Evolutionary conservation across 169 alveolate species (phyloP), one percentile per base, ranked within the genome.

Genomic region (Babesia sp.): DNA sequence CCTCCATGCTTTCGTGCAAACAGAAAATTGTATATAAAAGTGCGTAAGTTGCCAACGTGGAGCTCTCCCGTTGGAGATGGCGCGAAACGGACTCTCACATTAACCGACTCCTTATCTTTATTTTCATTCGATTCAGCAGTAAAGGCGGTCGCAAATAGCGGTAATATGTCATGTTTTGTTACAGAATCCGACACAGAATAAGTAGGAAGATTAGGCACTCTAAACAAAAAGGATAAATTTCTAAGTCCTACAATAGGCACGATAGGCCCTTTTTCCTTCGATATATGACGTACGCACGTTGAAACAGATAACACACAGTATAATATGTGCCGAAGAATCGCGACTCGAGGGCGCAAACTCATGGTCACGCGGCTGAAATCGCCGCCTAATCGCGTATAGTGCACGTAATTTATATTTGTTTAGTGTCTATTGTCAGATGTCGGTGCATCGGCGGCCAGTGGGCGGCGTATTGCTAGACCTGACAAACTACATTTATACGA

Each of bases 31-130:
- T 90, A 91, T 46, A 93, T 76, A 66, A 85, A 90, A n/a, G 93
- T 87, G 53, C 95, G 78, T 42, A 91, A 73, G 29, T 92, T 90
- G 39, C 95, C 95, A 11, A 89, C 87, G 73, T 91, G 95, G 41
- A 91, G 67, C 36, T 51, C 72, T 11, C 95, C 95, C 2, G 95
- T 89, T 26, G 95, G 95, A 24, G 92, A 71, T 9, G 89, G 89
- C 20, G 89, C 89, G 41, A 81, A 71, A 14, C 89, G 71, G 3
- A 81, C 89, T 50, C 80, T 59, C 12, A 79, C 87, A 12, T 37
- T 51, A 9, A 36, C 37, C 20, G 16, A 39, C 39, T 6, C 28
- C 29, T 24, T 34, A 3, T 1, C 57, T 16, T 53, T 16, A 6
- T 1, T 18, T 7, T 28, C 18, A 20, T 2, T 14, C 1, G 59